Percentiles rank a stretch among this genome's conserved stretches.
Evolutionary conservation across 1,139 yeast species (phyloP).

Genomic region (Diutina ranongensis): DNA sequence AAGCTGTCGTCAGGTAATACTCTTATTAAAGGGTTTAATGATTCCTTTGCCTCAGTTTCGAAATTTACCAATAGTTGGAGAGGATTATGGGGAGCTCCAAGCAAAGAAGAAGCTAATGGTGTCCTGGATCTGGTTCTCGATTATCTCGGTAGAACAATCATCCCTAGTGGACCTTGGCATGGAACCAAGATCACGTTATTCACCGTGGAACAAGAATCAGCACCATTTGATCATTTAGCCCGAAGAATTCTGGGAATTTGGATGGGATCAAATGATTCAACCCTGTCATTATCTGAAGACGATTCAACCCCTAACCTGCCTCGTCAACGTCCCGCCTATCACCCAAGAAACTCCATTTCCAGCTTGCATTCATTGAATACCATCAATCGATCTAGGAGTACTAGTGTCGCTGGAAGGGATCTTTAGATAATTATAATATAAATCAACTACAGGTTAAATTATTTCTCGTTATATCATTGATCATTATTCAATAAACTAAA

Average conservation of each 20-base stretch:
- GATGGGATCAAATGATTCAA: background rate
- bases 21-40: slow-evolving; percentile 1
- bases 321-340: background rate
- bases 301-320: background rate
- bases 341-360: slow-evolving; percentile 21
- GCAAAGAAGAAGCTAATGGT: background rate
- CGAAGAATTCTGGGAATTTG: slow-evolving; percentile 1
- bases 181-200: background rate
- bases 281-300: background rate
- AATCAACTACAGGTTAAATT: background rate
- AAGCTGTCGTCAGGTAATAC: background rate
- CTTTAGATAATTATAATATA: background rate
- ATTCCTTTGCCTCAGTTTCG: background rate
- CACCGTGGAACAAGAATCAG: background rate
- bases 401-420: background rate
- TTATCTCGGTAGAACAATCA: background rate
- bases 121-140: slow-evolving; percentile 5
- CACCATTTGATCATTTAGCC: background rate
- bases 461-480: background rate
- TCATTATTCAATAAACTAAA: background rate
- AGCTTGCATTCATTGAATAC: slow-evolving; percentile 33
- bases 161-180: background rate
- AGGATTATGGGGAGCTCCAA: background rate
- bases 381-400: slow-evolving; percentile 23
- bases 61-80: slow-evolving; percentile 3